phyloP scores from a whole-genome alignment of 225 moss, liverwort and hornwort genomes.

The Marchantia polymorpha region DNA sequence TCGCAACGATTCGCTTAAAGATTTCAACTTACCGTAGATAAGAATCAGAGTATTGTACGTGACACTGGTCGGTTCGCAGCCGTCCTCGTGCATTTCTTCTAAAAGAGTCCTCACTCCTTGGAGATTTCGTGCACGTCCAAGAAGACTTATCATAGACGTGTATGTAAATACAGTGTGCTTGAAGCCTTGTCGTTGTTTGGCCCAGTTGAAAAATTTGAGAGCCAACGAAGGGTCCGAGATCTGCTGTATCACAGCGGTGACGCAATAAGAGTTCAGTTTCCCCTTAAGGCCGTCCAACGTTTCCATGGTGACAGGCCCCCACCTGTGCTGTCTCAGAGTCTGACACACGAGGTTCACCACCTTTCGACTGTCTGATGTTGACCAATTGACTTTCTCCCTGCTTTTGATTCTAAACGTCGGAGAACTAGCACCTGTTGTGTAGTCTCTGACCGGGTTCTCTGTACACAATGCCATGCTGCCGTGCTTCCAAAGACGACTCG shows the following conservation, averaged over 20 bases:
- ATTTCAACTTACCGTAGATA: slow-evolving; percentile 45
- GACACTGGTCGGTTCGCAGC: slow-evolving; percentile 36
- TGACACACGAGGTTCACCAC: slow-evolving; percentile 39
- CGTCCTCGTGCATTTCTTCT: slow-evolving; percentile 40
- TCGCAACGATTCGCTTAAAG: slow-evolving; percentile 38
- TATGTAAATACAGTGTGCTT: slow-evolving; percentile 44
- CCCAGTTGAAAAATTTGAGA: slow-evolving; percentile 47
- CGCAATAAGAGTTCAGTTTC: slow-evolving; percentile 24
- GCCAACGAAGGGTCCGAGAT: slow-evolving; percentile 32
- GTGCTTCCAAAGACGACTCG: slow-evolving; percentile 42
- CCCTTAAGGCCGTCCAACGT: slow-evolving; percentile 30
- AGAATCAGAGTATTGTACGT: slow-evolving; percentile 50
- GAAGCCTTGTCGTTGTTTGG: slow-evolving; percentile 34
- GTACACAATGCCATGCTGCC: slow-evolving; percentile 46
- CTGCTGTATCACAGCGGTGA: slow-evolving; percentile 39
- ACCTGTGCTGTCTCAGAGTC: slow-evolving; percentile 35
- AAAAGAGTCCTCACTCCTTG: slow-evolving; percentile 39
- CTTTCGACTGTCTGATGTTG: slow-evolving; percentile 32
- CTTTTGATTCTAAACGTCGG: slow-evolving; percentile 27
- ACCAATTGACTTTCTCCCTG: slow-evolving; percentile 32
- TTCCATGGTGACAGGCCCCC: slow-evolving; percentile 32
- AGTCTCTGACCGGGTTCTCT: slow-evolving; percentile 36
- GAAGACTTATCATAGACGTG: slow-evolving; percentile 45
- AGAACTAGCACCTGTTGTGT: slow-evolving; percentile 37
- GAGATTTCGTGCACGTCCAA: slow-evolving; percentile 42